These are phyloP conservation scores for Brettanomyces naardenensis DNA, from an alignment of 805 yeast genomes.

Conservation along the genomic window DNA sequence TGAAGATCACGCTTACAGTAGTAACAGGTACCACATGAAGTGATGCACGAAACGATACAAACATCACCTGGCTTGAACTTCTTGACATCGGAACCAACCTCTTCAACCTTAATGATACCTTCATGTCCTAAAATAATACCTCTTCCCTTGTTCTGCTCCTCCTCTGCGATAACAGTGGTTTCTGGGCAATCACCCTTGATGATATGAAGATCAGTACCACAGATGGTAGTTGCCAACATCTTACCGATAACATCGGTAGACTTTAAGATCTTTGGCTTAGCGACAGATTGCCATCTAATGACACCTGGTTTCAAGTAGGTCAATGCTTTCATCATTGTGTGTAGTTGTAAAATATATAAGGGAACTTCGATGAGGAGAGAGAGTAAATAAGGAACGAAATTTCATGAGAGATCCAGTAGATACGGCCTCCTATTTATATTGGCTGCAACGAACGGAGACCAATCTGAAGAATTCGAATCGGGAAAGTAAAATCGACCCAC, in stretches of 20 bases:
- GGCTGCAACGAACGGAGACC: too few relatives aligned
- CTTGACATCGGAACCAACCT: slow-evolving; percentile 41
- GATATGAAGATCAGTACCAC: slow-evolving; percentile 60
- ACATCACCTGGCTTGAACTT: slow-evolving; percentile 47
- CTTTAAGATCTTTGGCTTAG: slow-evolving; percentile 35
- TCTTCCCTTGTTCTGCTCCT: slow-evolving; percentile 9
- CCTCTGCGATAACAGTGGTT: slow-evolving; percentile 28
- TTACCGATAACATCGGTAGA: slow-evolving; percentile 52
- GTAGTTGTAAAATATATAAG: not conserved
- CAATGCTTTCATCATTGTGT: slow-evolving; percentile 37
- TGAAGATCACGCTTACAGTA: slow-evolving; percentile 50
- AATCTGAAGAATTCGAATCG: too few relatives aligned
- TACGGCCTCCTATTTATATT: too few relatives aligned
- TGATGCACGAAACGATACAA: slow-evolving; percentile 59
- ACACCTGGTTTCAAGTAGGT: slow-evolving; percentile 37
- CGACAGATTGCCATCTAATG: slow-evolving; percentile 29
- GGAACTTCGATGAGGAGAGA: not conserved
- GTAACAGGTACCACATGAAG: slow-evolving; percentile 51
- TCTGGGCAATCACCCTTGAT: slow-evolving; percentile 54
- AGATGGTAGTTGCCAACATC: slow-evolving; percentile 50
- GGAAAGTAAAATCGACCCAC: too few relatives aligned
- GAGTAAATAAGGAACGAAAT: not conserved
- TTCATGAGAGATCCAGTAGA: too few relatives aligned
- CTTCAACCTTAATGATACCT: slow-evolving; percentile 45
- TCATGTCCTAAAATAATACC: slow-evolving; percentile 51